Conservation (phyloP, 2,329 filamentous ascomycete genomes). For the Clonostachys solani region DNA sequence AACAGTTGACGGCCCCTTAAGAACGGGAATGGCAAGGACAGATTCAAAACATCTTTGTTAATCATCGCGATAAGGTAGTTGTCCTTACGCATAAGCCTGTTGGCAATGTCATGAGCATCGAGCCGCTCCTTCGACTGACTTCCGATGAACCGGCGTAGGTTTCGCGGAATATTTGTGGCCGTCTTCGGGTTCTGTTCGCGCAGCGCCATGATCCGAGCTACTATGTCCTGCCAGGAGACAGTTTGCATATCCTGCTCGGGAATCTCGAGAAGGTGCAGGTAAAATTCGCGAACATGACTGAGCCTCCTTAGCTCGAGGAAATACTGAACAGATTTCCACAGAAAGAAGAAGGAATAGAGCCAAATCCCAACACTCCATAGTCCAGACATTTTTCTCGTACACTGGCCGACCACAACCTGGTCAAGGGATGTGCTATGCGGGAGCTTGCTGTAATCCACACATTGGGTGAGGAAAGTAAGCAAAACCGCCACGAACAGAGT, state of each 20-base stretch:
- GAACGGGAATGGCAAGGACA: slow-evolving; percentile 83
- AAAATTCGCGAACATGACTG: slow-evolving; percentile 79
- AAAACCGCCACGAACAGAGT: slow-evolving; percentile 79
- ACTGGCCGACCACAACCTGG: slow-evolving; percentile 63
- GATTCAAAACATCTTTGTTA: slow-evolving; percentile 91
- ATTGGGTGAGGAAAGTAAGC: slow-evolving; percentile 79
- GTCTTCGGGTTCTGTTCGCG: slow-evolving; percentile 86
- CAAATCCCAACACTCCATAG: slow-evolving; percentile 76
- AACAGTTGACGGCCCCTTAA: slow-evolving; percentile 76
- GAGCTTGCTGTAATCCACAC: slow-evolving; percentile 77
- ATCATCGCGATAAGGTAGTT: slow-evolving; percentile 97
- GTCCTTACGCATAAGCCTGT: slow-evolving; percentile 91
- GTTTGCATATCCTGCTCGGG: slow-evolving; percentile 85
- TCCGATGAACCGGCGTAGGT: slow-evolving; percentile 57
- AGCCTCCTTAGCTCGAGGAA: slow-evolving; percentile 70
- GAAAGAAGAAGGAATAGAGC: slow-evolving; percentile 82
- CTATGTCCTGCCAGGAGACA: slow-evolving; percentile 89
- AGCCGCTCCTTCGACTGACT: slow-evolving; percentile 90
- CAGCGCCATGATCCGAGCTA: slow-evolving; percentile 78
- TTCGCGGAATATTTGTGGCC: slow-evolving; percentile 47
- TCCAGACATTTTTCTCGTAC: slow-evolving; percentile 70
- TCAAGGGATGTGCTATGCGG: slow-evolving; percentile 54
- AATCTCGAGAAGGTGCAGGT: slow-evolving; percentile 75
- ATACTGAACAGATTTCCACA: slow-evolving; percentile 74
- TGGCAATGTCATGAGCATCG: slow-evolving; percentile 95